Conservation (phyloP, 192 early-diverging fungal species). For the Entomortierella beljakovae region DNA sequence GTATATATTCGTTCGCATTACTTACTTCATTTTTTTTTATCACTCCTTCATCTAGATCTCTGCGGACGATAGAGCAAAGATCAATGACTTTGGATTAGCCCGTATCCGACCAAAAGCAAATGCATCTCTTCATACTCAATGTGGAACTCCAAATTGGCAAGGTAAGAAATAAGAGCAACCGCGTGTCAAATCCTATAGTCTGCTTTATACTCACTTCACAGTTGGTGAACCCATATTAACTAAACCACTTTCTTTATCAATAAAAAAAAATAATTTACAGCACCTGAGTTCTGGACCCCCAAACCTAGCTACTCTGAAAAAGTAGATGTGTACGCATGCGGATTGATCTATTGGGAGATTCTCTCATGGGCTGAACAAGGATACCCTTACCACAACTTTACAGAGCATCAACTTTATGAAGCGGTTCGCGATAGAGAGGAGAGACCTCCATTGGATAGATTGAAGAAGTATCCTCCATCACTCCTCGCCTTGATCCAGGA, state of each 20-base stretch:
- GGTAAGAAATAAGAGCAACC: constrained; percentile 20
- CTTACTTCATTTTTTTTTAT: not conserved
- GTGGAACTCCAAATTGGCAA: constrained; percentile 87
- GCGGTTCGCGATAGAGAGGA: constrained; percentile 70
- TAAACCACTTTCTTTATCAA: not conserved
- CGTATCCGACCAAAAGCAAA: constrained; percentile 80
- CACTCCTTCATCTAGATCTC: constrained; percentile 50
- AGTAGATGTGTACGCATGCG: constrained; percentile 79
- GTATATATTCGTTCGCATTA: not conserved
- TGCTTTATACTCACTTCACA: too few species aligned
- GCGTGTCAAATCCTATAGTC: too few species aligned
- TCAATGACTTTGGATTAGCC: constrained; percentile 85
- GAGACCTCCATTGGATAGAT: constrained; percentile 67
- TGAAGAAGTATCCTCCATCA: constrained; percentile 69
- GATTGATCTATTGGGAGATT: constrained; percentile 85
- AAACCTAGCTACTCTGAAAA: constrained; percentile 83
- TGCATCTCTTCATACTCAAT: constrained; percentile 78
- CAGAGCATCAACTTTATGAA: constrained; percentile 71
- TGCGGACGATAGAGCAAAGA: constrained; percentile 75
- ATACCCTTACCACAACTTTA: constrained; percentile 80
- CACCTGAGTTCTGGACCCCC: constrained; percentile 80
- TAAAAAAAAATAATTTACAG: constrained; percentile 28
- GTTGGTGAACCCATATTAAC: not conserved
- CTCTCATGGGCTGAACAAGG: constrained; percentile 78
- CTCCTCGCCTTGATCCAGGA: constrained; percentile 73